Evolutionary conservation across 163 green algal species (phyloP).

Genomic region (Chlamydomonas reinhardtii): DNA sequence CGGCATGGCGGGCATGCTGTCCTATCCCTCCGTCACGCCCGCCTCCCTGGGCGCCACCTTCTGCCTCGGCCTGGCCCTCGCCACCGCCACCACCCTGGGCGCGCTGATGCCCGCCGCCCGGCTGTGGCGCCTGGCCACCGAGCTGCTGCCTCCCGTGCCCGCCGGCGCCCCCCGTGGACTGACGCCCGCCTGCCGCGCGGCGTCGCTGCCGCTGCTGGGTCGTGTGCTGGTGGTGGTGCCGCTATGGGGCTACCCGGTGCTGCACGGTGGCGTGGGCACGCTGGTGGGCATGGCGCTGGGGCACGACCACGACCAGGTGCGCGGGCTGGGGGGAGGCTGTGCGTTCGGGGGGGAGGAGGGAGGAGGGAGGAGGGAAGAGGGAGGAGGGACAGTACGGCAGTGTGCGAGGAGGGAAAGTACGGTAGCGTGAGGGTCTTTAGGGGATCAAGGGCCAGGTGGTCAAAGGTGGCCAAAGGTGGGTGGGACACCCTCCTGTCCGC

Average conservation of each 20-base stretch:
- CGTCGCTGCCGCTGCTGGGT: neutral
- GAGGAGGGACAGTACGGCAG: too few species aligned
- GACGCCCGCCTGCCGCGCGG: neutral
- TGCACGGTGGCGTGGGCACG: neutral
- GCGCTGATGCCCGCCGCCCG: constrained; percentile 4
- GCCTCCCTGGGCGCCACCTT: constrained; percentile 2
- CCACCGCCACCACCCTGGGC: neutral
- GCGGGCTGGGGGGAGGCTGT: too few species aligned
- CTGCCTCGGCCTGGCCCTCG: neutral
- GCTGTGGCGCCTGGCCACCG: neutral
- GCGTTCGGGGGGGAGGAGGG: neutral
- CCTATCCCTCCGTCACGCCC: constrained; percentile 3
- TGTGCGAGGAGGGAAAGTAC: too few species aligned
- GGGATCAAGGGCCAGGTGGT: too few species aligned
- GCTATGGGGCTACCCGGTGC: constrained; percentile 18
- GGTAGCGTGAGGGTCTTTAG: too few species aligned
- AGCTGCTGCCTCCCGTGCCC: neutral
- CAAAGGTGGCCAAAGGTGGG: too few species aligned
- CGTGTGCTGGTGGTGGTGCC: neutral
- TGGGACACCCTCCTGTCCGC: too few species aligned
- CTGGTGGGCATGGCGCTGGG: neutral
- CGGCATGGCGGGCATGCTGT: neutral
- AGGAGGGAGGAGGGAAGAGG: too few species aligned
- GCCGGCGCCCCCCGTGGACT: neutral
- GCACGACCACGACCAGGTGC: neutral